Conservation (phyloP, 2,329 filamentous ascomycete species). For the Fusarium tupiense region DNA sequence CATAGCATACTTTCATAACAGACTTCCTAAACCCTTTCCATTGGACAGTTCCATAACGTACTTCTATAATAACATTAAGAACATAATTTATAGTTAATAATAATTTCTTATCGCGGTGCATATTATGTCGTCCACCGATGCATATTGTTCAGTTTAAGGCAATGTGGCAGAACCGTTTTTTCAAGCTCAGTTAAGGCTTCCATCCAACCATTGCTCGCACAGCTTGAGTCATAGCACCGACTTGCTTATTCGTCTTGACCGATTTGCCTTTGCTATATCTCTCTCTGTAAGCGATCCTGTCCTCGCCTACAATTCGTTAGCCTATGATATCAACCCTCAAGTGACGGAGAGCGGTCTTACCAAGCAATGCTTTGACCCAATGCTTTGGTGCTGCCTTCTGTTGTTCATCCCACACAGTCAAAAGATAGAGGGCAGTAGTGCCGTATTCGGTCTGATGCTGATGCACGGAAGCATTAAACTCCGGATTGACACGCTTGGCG, state of each 20-base stretch:
- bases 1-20: not conserved
- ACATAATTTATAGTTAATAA: not conserved
- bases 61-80: not conserved
- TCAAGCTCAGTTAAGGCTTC: not conserved
- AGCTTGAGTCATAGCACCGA: not conserved
- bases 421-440: not conserved
- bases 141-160: accelerated
- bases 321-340: not conserved
- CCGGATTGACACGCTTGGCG: not conserved
- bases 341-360: not conserved
- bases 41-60: no score
- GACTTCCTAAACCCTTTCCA: no score
- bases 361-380: not conserved
- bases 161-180: accelerated
- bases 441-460: not conserved
- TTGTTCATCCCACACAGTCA: not conserved
- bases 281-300: not conserved
- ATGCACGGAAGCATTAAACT: not conserved
- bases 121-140: not conserved
- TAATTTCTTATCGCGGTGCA: not conserved
- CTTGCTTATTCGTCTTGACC: not conserved
- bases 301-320: not conserved
- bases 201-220: not conserved
- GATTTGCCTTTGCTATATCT: not conserved
- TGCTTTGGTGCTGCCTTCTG: not conserved